Percentiles rank a stretch among this genome's conserved stretches.
These are phyloP conservation scores for Acanthamoeba healyi DNA, from an alignment of 208 protist species.

Conservation along the genomic window DNA sequence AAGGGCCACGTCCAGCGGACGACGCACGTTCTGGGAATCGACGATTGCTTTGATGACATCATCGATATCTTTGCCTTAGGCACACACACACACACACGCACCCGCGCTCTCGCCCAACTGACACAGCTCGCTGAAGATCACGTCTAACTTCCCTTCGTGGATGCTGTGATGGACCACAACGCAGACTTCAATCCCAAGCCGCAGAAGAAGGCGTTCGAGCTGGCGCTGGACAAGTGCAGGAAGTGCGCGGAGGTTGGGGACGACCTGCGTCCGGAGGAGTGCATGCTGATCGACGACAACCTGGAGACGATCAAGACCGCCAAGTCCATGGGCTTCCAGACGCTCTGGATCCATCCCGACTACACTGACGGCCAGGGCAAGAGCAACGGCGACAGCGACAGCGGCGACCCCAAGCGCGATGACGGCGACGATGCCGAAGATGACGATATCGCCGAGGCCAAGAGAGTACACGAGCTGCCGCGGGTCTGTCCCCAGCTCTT, in stretches of 20 bases:
- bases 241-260: background rate
- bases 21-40: background rate
- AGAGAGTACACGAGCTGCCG: background rate
- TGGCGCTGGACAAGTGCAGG: background rate
- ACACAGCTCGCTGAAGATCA: background rate
- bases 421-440: background rate
- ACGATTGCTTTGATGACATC: conserved; percentile 1
- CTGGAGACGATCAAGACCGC: background rate
- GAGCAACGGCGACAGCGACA: background rate
- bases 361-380: too few relatives aligned
- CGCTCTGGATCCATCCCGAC: conserved; percentile 2
- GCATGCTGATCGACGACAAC: conserved; percentile 38
- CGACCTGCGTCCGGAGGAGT: background rate
- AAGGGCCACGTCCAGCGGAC: conserved; percentile 38
- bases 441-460: background rate
- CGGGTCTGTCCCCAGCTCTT: background rate
- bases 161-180: background rate
- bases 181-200: conserved; percentile 28
- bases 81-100: too few relatives aligned
- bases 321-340: background rate
- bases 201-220: conserved; percentile 12
- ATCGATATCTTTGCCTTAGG: conserved; percentile 39
- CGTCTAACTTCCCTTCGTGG: too few relatives aligned
- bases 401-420: background rate
- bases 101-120: background rate